Percentiles rank a stretch among this genome's conserved stretches.
Conservation (phyloP, 2,329 filamentous ascomycete genomes). For the Cladorrhinum sp. region DNA sequence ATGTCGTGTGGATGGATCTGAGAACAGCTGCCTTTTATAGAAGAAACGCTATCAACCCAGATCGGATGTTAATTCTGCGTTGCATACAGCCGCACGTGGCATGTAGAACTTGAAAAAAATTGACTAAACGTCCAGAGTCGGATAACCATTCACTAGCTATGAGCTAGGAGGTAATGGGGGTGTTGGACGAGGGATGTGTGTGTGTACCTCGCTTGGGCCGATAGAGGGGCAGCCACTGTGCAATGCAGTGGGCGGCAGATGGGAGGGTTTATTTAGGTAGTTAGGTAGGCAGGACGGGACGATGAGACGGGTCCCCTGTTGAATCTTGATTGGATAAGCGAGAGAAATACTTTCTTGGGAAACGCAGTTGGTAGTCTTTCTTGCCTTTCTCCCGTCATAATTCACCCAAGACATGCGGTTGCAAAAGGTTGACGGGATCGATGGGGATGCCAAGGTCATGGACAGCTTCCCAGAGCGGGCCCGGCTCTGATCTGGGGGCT, state of each 20-base stretch:
- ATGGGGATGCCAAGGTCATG: neutral
- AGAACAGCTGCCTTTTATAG: neutral
- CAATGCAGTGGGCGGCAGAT: too few relatives aligned
- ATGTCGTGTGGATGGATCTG: too few relatives aligned
- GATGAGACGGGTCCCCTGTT: too few relatives aligned
- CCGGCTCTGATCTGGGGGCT: neutral
- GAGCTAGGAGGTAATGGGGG: neutral
- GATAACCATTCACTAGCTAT: neutral
- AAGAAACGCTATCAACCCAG: neutral
- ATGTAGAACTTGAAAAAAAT: neutral
- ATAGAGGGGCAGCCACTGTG: neutral
- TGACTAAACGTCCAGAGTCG: neutral
- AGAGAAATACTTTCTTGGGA: too few relatives aligned
- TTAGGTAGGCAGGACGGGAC: too few relatives aligned
- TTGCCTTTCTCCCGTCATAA: too few relatives aligned
- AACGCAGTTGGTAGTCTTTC: too few relatives aligned
- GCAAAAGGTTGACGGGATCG: too few relatives aligned
- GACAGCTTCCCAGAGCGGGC: conserved; percentile 1
- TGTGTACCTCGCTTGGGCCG: neutral
- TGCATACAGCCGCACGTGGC: neutral
- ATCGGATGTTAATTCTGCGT: conserved; percentile 5
- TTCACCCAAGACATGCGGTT: too few relatives aligned
- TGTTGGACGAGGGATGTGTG: neutral
- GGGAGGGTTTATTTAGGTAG: neutral
- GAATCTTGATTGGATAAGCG: too few relatives aligned